Conservation (phyloP, 2,329 filamentous ascomycete species). For the Botrytis medusae region DNA sequence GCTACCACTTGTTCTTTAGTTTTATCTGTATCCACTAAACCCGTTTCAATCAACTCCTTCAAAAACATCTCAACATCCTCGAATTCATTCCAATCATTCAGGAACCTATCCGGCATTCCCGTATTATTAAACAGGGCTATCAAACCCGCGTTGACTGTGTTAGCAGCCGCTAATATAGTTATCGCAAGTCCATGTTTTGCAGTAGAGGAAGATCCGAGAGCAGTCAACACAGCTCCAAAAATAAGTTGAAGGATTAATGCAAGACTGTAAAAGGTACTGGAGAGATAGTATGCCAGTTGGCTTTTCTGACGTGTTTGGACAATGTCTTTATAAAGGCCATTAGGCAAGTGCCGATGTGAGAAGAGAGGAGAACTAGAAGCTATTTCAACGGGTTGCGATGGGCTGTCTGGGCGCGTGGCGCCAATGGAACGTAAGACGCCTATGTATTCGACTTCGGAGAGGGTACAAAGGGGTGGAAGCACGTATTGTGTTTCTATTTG, state of each 20-base stretch:
- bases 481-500: conserved; percentile 13
- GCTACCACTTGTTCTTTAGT: conserved; percentile 24
- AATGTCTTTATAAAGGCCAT: conserved; percentile 32
- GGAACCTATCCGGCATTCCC: conserved; percentile 28
- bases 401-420: not conserved
- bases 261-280: conserved; percentile 28
- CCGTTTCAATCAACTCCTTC: conserved; percentile 24
- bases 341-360: conserved; percentile 22
- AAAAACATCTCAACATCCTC: conserved; percentile 28
- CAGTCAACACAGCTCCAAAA: conserved; percentile 33
- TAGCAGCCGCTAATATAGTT: conserved; percentile 32
- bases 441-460: conserved; percentile 14
- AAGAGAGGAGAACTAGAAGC: conserved; percentile 13
- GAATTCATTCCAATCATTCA: conserved; percentile 31
- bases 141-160: conserved; percentile 29
- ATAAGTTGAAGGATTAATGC: conserved; percentile 32
- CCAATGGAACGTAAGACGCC: conserved; percentile 7
- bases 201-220: conserved; percentile 26
- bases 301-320: conserved; percentile 23
- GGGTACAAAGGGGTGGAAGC: conserved; percentile 12
- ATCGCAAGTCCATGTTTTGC: conserved; percentile 25
- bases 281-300: conserved; percentile 29
- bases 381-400: conserved; percentile 14
- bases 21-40: conserved; percentile 21
- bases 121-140: conserved; percentile 31